These are phyloP conservation scores for Phytophthora macrochlamydospora DNA, from an alignment of 352 stramenopile species.

Conservation along the genomic window DNA sequence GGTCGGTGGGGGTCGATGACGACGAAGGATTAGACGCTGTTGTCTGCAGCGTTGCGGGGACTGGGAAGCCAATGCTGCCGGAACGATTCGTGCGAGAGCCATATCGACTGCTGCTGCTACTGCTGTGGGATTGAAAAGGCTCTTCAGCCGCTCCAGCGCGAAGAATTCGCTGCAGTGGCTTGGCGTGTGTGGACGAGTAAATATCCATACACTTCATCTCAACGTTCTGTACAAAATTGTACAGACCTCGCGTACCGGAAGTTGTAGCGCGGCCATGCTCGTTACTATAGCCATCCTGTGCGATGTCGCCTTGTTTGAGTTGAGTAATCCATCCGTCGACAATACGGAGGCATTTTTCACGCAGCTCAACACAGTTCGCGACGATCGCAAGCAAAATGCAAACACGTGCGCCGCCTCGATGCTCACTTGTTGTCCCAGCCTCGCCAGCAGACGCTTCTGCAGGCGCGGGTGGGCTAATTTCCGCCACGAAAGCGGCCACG, in stretches of 20 bases:
- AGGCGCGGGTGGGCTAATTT: slow-evolving; percentile 43
- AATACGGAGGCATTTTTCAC: slow-evolving; percentile 50
- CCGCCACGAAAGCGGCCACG: slow-evolving; percentile 45
- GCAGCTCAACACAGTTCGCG: slow-evolving; percentile 75
- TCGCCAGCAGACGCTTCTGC: slow-evolving; percentile 28
- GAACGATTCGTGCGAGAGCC: slow-evolving; percentile 36
- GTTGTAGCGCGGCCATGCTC: slow-evolving; percentile 28
- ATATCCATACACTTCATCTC: slow-evolving; percentile 65
- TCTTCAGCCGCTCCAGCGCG: slow-evolving; percentile 54
- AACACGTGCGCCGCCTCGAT: slow-evolving; percentile 38
- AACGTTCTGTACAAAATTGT: slow-evolving; percentile 47
- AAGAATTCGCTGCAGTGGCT: slow-evolving; percentile 56
- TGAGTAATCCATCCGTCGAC: slow-evolving; percentile 56
- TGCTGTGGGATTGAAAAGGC: slow-evolving; percentile 31
- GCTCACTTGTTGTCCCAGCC: slow-evolving; percentile 19
- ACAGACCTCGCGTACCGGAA: slow-evolving; percentile 31
- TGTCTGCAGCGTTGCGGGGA: slow-evolving; percentile 15
- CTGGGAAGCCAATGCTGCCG: slow-evolving; percentile 26
- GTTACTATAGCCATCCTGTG: slow-evolving; percentile 18
- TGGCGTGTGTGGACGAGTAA: slow-evolving; percentile 61
- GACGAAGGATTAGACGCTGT: slow-evolving; percentile 18
- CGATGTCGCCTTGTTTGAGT: slow-evolving; percentile 34
- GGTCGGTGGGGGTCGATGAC: slow-evolving; percentile 46
- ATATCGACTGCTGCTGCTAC: slow-evolving; percentile 28
- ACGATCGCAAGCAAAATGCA: slow-evolving; percentile 74